A percentile compares a stretch with the other conserved stretches of the same genome.
phyloP scores from a whole-genome alignment of 495 filamentous ascomycete species.

The Terfezia boudieri region DNA sequence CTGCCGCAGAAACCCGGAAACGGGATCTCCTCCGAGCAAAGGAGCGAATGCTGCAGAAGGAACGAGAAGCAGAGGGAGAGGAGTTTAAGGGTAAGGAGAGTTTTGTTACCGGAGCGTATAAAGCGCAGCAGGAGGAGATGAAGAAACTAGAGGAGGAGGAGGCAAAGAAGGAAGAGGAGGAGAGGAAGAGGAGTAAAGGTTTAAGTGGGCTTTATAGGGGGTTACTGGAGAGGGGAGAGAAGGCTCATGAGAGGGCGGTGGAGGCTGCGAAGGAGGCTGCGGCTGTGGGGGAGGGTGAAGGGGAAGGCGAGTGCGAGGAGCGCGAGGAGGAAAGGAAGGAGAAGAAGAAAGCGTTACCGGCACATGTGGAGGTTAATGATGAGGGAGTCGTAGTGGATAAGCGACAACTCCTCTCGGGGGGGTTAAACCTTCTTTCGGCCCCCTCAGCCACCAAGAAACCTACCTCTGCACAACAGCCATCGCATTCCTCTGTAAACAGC shows the following conservation, averaged over 20 bases:
- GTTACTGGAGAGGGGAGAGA: slow-evolving; percentile 55
- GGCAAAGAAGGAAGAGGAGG: slow-evolving; percentile 29
- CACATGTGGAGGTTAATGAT: slow-evolving; percentile 58
- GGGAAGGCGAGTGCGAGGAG: slow-evolving; percentile 7
- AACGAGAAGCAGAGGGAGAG: slow-evolving; percentile 82
- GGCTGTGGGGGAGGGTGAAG: slow-evolving; percentile 17
- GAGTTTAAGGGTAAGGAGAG: slow-evolving; percentile 89
- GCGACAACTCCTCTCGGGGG: slow-evolving; percentile 66
- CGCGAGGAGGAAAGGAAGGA: slow-evolving; percentile 33
- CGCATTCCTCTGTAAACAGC: slow-evolving; percentile 20
- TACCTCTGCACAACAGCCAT: slow-evolving; percentile 24
- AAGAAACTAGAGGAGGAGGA: slow-evolving; percentile 63
- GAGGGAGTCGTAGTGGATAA: slow-evolving; percentile 91
- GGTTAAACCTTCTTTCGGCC: slow-evolving; percentile 41
- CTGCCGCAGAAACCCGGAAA: slow-evolving; percentile 67
- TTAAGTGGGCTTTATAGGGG: slow-evolving; percentile 76
- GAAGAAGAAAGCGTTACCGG: slow-evolving; percentile 43
- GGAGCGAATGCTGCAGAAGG: slow-evolving; percentile 65
- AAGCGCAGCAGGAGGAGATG: slow-evolving; percentile 74
- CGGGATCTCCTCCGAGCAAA: slow-evolving; percentile 70
- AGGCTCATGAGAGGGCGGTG: slow-evolving; percentile 49
- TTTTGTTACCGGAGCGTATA: slow-evolving; percentile 92
- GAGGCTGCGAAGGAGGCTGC: slow-evolving; percentile 41
- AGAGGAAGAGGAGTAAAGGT: slow-evolving; percentile 38
- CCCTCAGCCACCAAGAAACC: slow-evolving; percentile 9